Base-by-base conservation (phyloP, 176 grass and related monocot genomes). In the Cymbopogon citratus region DNA sequence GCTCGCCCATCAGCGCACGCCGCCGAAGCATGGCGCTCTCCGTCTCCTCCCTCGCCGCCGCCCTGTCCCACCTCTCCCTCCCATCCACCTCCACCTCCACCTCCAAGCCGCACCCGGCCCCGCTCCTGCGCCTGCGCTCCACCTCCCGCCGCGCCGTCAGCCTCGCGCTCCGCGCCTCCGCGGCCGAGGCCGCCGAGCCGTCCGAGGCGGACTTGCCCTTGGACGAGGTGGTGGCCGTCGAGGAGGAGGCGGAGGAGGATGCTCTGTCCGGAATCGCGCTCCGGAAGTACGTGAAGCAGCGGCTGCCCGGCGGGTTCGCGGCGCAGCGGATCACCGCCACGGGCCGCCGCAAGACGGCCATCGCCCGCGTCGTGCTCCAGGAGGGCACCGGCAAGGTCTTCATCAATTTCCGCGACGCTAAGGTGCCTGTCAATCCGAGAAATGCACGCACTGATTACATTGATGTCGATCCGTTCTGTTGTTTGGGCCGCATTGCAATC, bases 291-390 rank as follows among this genome's bases (percentile, higher is more conserved):
- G 89, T 99, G 26, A 99, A 93, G 78, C 88, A 90, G 41, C 74
- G 96, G 63, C 84, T 99, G 9, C 96, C 96, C 0, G 96, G 96
- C 0, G 93, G 96, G 0, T 93, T 99, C 71, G 95, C 95, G 8
- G 92, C 92, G 12, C 95, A 98, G 95, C 85, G 89, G 89, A 87
- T 95, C 74, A 91, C 90, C 73, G 90, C 90, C 63, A 99, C 96
- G 40, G 96, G 96, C 46, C 85, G 92, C 40, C 87, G 92, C 80
- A 99, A 99, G 77, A 90, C 89, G 28, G 91, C 96, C 41, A 86
- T 83, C 72, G 93, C 96, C 39, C 89, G 93, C 78, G 96, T 99
- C 69, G 96, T 91, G 29, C 89, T 99, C 57, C 92, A 93, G 85
- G 96, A 98, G 81, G 96, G 96, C 23, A 89, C 89, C 14, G 96